Evolutionary conservation across 2,329 filamentous ascomycete genomes (phyloP).

Genomic region (Phyllosticta citriasiana): DNA sequence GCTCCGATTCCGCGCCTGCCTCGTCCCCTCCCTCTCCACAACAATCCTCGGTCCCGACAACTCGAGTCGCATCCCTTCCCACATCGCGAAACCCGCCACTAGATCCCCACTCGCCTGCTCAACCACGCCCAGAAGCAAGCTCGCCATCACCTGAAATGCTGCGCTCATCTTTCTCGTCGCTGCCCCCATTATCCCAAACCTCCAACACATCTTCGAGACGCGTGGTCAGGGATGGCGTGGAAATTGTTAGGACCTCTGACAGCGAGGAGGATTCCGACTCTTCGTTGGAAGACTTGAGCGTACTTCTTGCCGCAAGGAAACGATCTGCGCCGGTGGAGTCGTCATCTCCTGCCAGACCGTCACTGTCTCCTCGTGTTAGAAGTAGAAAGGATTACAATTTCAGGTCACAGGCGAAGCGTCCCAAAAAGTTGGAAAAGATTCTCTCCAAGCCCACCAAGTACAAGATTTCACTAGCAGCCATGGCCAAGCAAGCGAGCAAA

Average conservation of each 20-base stretch:
- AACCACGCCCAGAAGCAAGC: too few relatives aligned
- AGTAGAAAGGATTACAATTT: not conserved
- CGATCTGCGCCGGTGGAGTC: not conserved
- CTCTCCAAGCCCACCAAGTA: constrained; percentile 12
- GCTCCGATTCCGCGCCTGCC: not conserved
- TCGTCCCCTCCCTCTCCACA: not conserved
- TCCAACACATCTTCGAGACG: constrained; percentile 33
- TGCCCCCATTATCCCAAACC: constrained; percentile 3
- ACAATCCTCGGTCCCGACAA: not conserved
- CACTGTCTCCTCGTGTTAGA: constrained; percentile 9
- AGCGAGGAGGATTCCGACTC: constrained; percentile 46
- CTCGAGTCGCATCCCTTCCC: not conserved
- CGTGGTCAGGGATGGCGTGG: constrained; percentile 43
- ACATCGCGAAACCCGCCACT: not conserved
- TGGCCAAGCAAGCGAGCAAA: constrained; percentile 17
- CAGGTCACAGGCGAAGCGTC: not conserved
- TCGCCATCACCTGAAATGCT: too few relatives aligned
- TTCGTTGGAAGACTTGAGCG: constrained; percentile 36
- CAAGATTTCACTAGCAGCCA: constrained; percentile 32
- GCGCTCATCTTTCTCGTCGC: constrained; percentile 21
- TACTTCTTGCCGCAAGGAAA: constrained; percentile 9
- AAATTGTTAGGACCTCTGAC: constrained; percentile 55
- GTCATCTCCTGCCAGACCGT: constrained; percentile 12
- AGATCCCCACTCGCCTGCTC: too few relatives aligned
- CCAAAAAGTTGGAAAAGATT: not conserved